Conservation (phyloP, 306 rosid genomes). For the Fragaria iinumae region DNA sequence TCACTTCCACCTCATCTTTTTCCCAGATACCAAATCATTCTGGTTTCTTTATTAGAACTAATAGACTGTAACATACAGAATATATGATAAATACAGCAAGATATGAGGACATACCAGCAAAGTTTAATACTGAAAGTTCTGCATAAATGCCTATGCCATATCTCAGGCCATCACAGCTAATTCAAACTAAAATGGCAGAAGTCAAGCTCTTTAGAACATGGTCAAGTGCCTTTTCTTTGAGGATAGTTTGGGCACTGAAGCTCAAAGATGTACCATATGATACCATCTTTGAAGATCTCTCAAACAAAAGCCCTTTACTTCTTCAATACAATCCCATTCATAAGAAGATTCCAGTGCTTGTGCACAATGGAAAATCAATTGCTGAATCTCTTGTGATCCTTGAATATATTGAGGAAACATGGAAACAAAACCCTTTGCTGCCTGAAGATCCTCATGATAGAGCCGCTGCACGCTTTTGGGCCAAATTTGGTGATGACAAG, state of each 20-base stretch:
- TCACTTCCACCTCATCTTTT: no score
- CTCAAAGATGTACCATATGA: slow-evolving; percentile 33
- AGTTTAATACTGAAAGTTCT: neutral
- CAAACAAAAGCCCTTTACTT: slow-evolving; percentile 38
- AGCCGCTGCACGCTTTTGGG: slow-evolving; percentile 40
- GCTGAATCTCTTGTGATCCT: slow-evolving; percentile 32
- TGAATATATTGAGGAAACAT: slow-evolving; percentile 36
- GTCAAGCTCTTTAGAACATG: slow-evolving; percentile 31
- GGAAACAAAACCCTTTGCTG: slow-evolving; percentile 36
- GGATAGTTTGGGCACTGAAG: slow-evolving; percentile 42
- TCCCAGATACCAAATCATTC: no score
- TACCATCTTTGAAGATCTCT: slow-evolving; percentile 34
- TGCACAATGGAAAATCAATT: slow-evolving; percentile 34
- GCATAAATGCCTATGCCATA: neutral
- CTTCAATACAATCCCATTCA: slow-evolving; percentile 31
- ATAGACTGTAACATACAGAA: no score
- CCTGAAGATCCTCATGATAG: slow-evolving; percentile 22
- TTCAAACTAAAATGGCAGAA: slow-evolving; percentile 18
- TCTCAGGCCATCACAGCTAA: neutral
- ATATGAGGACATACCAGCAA: neutral
- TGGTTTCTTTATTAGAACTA: no score
- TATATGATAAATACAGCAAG: neutral
- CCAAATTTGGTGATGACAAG: slow-evolving; percentile 29
- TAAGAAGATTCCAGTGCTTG: slow-evolving; percentile 32
- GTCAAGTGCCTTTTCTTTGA: slow-evolving; percentile 29